These are phyloP conservation scores for Pulveroboletus sp. DNA, from an alignment of 768 basidiomycete genomes.

Conservation along the genomic window DNA sequence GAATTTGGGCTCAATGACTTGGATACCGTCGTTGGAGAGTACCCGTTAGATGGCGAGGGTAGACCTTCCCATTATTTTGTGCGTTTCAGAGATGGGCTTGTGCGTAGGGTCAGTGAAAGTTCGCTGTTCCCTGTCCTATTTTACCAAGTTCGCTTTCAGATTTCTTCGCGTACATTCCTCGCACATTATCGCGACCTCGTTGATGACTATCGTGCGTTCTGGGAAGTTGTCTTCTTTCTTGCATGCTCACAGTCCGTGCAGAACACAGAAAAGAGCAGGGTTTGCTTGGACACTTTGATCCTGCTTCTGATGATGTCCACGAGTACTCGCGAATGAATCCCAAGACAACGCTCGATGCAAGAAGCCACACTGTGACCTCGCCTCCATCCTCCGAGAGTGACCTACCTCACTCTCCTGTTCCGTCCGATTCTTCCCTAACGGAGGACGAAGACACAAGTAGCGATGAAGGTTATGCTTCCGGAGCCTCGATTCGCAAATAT, in stretches of 20 bases:
- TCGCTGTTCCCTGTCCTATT: background rate
- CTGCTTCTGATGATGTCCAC: constrained; percentile 51
- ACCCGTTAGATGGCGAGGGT: constrained; percentile 28
- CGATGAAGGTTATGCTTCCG: constrained; percentile 8
- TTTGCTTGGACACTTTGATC: constrained; percentile 52
- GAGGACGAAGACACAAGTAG: constrained; percentile 28
- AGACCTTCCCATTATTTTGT: constrained; percentile 56
- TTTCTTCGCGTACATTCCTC: constrained; percentile 38
- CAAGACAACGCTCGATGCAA: constrained; percentile 30
- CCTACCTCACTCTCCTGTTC: constrained; percentile 1
- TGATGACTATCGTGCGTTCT: constrained; percentile 50
- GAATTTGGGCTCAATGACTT: constrained; percentile 30
- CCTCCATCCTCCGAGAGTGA: constrained; percentile 14
- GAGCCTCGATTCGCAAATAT: constrained; percentile 12
- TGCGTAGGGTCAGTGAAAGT: constrained; percentile 46
- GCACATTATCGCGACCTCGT: constrained; percentile 43
- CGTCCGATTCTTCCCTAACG: constrained; percentile 19
- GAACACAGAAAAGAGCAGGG: constrained; percentile 44
- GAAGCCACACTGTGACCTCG: background rate
- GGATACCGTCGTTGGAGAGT: constrained; percentile 59
- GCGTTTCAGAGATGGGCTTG: constrained; percentile 52
- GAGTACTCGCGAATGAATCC: constrained; percentile 51
- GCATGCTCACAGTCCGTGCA: constrained; percentile 26
- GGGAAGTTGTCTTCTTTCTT: background rate
- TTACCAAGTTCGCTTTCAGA: constrained; percentile 32